Evolutionary conservation across 2,329 filamentous ascomycete genomes (phyloP), one percentile per base, ranked within the genome.

Genomic region (Dactylellina leptospora): DNA sequence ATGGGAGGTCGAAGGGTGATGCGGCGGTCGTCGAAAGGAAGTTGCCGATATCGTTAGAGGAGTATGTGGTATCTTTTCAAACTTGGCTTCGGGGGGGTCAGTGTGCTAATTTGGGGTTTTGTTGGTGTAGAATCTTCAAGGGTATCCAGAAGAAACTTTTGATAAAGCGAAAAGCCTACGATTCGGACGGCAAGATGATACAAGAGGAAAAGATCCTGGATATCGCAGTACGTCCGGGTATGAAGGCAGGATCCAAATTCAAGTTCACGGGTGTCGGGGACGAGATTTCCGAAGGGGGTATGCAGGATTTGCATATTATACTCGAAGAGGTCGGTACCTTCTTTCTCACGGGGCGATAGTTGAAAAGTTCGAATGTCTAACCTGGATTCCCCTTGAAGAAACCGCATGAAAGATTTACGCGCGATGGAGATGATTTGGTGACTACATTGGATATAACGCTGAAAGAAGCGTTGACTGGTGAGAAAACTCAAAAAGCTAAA

Each of bases 181-280:
- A 99, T 80, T 84, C 83, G 38, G 82, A 88, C 18, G 92, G 92
- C 66, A 96, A 96, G 83, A 88, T 92, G 76, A 91, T 87, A 44
- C 90, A 89, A 2, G 90, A 93, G 72, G 95, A 99, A 77, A 90
- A 93, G 78, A 91, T 97, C 16, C 83, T 99, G 27, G 92, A 96
- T 78, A 93, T 97, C 56, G 92, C 92, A 48, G 96, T 99, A 82
- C 97, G 97, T 82, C 88, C 92, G 4, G 95, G 95, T 69, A 82
- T 97, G 81, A 97, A 97, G 82, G 93, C 96, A 77, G 95, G 95
- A 27, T 96, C 91, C 78, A 99, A 97, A 84, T 96, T 99, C 81
- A 97, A 97, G 82, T 99, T 96, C 79, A 91, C 90, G 78, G 92
- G 93, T 42, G 93, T 99, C n/a, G 95, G 95, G 9, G 95, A 99